Evolutionary conservation across 208 protist species (phyloP), one percentile per base, ranked within the genome.

Genomic region (Strigomonas galati): DNA sequence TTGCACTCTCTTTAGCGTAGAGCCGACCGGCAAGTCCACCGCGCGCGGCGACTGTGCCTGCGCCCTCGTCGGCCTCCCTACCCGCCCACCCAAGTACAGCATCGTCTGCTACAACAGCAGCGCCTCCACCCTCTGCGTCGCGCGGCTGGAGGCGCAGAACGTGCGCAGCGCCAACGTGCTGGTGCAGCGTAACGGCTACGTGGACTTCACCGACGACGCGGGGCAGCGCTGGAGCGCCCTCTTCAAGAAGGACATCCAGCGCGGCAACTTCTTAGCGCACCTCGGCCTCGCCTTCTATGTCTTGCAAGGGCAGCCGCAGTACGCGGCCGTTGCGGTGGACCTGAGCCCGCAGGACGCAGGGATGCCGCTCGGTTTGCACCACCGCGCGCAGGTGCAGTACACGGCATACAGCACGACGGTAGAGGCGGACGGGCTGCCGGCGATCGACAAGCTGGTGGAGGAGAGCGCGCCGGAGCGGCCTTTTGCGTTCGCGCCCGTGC

Each of bases 61-160:
- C 54, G 87, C 87, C 23, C 67, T 93, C 48, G 87, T 90, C 5
- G 77, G 63, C 32, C 64, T 86, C 0, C 76, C 83, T 2, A 51
- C 65, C 15, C 68, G 72, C 17, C 76, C 77, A 15, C 78, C 84
- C 23, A 86, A 82, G 63, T 94, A 92, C 71, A 90, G 72, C 32
- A 54, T 92, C 40, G 89, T 94, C 7, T 94, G 85, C 78, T 94
- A 94, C 74, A 87, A 82, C 60, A 81, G 72, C 2, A 55, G 78
- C 35, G 84, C 82, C 26, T 67, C 84, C 43, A 90, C 82, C 21
- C 71, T 90, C 21, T 92, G 85, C 49, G 78, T 87, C 12, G 85
- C 74, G 6, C 55, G 77, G 28, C 62, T 92, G 9, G 81, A 82
- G 46, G 71, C 31, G 12, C 51, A 48, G 43, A 89, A 80, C 69